phyloP scores from a whole-genome alignment of 2,329 filamentous ascomycete genomes.

The Clonostachys sp. region DNA sequence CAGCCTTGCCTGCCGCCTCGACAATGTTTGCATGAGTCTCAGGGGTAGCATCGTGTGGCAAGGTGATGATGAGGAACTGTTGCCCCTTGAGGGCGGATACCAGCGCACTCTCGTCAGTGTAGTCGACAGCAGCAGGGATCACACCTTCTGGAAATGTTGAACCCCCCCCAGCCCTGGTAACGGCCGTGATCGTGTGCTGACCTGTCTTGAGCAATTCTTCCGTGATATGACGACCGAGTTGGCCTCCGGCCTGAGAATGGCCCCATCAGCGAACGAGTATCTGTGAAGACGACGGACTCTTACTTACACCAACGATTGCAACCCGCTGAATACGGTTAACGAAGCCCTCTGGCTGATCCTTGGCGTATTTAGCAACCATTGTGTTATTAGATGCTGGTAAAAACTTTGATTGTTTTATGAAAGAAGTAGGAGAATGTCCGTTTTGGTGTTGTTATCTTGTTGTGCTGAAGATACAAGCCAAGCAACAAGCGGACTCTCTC shows the following conservation, averaged over 20 bases:
- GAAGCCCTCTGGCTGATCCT: not conserved
- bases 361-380: conserved; percentile 1
- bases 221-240: conserved; percentile 29
- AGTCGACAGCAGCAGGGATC: conserved; percentile 33
- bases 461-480: too few relatives aligned
- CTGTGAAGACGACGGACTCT: not conserved
- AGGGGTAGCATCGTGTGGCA: conserved; percentile 33
- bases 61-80: conserved; percentile 53
- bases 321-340: not conserved
- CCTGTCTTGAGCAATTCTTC: conserved; percentile 35
- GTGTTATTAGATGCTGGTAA: not conserved
- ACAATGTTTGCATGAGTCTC: conserved; percentile 45
- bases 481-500: too few relatives aligned
- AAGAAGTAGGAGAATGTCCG: too few relatives aligned
- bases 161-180: conserved; percentile 36
- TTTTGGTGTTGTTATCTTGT: too few relatives aligned
- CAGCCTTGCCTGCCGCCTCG: conserved; percentile 48
- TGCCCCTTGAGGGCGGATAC: conserved; percentile 46
- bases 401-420: too few relatives aligned
- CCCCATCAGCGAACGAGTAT: not conserved
- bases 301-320: conserved; percentile 3
- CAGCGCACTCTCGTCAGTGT: conserved; percentile 34
- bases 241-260: conserved; percentile 30
- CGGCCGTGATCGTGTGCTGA: conserved; percentile 46
- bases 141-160: conserved; percentile 38